These are phyloP conservation scores for Gillenia trifoliata DNA, from an alignment of 306 rosid species.

Conservation along the genomic window DNA sequence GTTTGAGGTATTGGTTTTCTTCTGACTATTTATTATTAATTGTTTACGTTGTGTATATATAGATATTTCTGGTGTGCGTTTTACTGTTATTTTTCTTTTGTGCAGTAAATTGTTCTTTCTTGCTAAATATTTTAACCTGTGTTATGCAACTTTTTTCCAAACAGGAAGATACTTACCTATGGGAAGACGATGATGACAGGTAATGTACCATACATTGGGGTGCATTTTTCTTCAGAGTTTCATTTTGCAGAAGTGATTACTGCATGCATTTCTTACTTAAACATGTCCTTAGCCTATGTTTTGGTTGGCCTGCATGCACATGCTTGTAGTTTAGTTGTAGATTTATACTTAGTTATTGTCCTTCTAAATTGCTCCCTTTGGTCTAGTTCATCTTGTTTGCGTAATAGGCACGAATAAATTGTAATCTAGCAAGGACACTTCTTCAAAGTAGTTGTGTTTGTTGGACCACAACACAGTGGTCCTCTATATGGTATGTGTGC, in stretches of 20 bases:
- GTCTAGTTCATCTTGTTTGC: not conserved
- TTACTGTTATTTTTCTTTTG: not conserved
- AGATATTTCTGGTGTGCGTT: not conserved
- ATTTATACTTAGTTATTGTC: not conserved
- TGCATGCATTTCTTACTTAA: not conserved
- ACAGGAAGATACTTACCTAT: conserved; percentile 93
- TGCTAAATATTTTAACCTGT: conserved; percentile 16
- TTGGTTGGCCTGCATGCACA: not conserved
- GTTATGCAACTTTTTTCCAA: conserved; percentile 16
- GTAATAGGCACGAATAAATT: not conserved
- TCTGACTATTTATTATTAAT: not conserved
- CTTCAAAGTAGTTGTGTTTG: not conserved
- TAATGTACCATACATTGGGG: conserved; percentile 23
- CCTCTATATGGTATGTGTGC: not conserved
- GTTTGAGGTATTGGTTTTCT: not conserved
- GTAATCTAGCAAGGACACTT: not conserved
- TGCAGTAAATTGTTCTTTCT: not conserved
- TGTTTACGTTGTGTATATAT: not conserved
- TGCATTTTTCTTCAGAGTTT: conserved; percentile 5
- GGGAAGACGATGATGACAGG: conserved; percentile 99
- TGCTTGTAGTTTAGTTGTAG: not conserved
- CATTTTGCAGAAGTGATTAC: not conserved
- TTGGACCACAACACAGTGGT: not conserved
- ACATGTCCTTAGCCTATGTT: not conserved
- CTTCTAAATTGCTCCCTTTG: not conserved